These are phyloP conservation scores for Gossypium longicalyx DNA, from an alignment of 345 rosid species.

Conservation along the genomic window DNA sequence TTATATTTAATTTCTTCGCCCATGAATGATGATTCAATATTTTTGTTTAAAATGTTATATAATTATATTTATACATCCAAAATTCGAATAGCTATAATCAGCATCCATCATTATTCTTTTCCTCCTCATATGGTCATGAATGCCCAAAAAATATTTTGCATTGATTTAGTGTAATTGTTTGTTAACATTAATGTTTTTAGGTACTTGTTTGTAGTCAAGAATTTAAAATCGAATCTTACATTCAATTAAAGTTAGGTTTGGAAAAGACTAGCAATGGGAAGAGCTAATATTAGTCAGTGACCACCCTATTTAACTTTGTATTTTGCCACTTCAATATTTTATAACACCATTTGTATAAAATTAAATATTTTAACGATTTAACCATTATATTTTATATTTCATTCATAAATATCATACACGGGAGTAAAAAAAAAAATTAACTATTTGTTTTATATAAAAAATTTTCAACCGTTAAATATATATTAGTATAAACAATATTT, in stretches of 20 bases:
- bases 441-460: no score
- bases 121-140: background rate
- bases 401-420: no score
- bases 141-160: background rate
- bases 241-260: background rate
- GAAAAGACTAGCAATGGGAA: background rate
- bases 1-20: background rate
- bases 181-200: background rate
- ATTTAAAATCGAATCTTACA: constrained; percentile 3
- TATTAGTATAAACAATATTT: no score
- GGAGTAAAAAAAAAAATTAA: no score
- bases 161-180: constrained; percentile 12
- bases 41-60: no score
- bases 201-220: constrained; percentile 4
- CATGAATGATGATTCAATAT: background rate
- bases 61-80: background rate
- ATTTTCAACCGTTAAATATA: no score
- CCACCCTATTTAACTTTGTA: background rate
- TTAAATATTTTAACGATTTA: no score
- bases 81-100: no score
- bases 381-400: no score
- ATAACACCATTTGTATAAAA: background rate
- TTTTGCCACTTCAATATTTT: background rate
- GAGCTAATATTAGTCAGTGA: constrained; percentile 15
- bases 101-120: background rate